Base-by-base conservation (phyloP, 352 stramenopile genomes). In the Blastocystis sp. region DNA sequence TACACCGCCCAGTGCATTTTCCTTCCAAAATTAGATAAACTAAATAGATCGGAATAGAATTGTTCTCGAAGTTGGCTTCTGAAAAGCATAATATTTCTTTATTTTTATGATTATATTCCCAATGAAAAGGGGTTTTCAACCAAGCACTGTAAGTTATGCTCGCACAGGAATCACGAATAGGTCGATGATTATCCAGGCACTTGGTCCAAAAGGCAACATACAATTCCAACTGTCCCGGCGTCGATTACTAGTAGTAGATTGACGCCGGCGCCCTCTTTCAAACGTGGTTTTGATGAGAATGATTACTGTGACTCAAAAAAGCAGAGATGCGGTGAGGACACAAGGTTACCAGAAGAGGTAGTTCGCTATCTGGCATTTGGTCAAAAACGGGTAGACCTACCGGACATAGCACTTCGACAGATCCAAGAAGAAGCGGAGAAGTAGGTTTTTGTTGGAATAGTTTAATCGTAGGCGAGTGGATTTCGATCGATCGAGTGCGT, bases 401-500 rank as follows among this genome's bases (percentile, higher is more conserved):
- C 62, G n/a, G 23, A 41, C 5, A 41, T 47, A 20, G 62, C 62
- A 1, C 15, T 73, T 15, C n/a, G 26, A 7, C 23, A 84, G 15
- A 26, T 84, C 26, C 15, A 84, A 20, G 73, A 84, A 29, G 73
- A 84, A 5, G 73, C 73, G 3, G 59, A 84, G 7, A 43, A 45
- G 73, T 84, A 43, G 73, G 73, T 29, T 15, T 45, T 47, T 9
- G 15, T 50, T 37, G 23, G 43, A 47, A 34, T 29, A 11, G 34
- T 13, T 55, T 84, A 29, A 69, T 55, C 53, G 53, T 84, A 84
- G 73, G 26, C 50, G 68, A n/a, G 68, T 50, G 23, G 20, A 47
- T 7, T 37, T 43, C 13, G 64, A 84, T 45, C 50, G 54, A 23
- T 69, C 64, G 15, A 50, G 54, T 23, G 73, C 73, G 13, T 43